phyloP scores from a whole-genome alignment of 2,329 filamentous ascomycete species.

The Sporothrix curviconia region DNA sequence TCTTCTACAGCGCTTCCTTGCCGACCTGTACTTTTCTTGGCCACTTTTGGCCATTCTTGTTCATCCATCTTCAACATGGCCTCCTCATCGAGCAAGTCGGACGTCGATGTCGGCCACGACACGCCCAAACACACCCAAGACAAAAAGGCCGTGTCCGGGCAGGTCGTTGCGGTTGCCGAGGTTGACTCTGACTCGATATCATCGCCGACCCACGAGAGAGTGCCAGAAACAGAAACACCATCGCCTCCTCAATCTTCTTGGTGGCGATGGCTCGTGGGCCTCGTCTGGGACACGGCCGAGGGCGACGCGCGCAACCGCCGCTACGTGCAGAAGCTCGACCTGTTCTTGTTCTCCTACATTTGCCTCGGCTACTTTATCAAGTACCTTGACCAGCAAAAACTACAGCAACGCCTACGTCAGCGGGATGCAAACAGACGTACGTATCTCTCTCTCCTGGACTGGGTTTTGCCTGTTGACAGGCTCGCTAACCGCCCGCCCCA shows the following conservation, averaged over 20 bases:
- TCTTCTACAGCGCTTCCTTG: neutral
- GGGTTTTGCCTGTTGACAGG: neutral
- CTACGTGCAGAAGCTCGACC: conserved; percentile 16
- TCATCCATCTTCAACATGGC: neutral
- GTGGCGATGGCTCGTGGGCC: conserved; percentile 13
- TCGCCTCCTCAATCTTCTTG: neutral
- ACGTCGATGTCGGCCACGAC: neutral
- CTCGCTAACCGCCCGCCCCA: neutral
- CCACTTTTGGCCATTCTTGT: no score
- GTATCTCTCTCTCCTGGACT: conserved; percentile 22
- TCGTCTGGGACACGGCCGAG: conserved; percentile 17
- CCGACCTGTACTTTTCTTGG: no score
- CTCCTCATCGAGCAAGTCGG: neutral
- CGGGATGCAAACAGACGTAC: conserved; percentile 34
- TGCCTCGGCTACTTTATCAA: conserved; percentile 52
- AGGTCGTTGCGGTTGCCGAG: neutral
- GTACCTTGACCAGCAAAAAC: conserved; percentile 35
- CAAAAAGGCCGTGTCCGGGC: no score
- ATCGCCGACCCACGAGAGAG: no score
- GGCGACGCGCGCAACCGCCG: conserved; percentile 15
- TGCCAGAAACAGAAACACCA: neutral
- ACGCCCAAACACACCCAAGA: no score
- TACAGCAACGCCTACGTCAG: conserved; percentile 32
- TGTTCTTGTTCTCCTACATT: conserved; percentile 18
- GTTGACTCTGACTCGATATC: neutral